Base-by-base conservation (phyloP, 805 yeast genomes). In the Myxozyma melibiosi region DNA sequence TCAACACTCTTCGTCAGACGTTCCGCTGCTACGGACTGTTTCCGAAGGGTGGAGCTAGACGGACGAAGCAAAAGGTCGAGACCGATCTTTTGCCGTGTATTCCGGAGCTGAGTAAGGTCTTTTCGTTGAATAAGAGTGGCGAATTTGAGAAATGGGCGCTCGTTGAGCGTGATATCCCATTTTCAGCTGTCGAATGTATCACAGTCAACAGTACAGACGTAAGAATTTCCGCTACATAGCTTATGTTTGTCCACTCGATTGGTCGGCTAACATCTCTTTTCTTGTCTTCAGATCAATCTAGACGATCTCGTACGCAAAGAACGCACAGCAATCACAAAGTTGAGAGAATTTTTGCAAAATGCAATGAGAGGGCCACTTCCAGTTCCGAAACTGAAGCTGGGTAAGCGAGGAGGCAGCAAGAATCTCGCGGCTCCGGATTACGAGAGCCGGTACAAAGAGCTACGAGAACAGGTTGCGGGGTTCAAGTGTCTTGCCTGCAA, bases 111-210 rank as follows among this genome's bases (percentile, higher is more conserved):
- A 9, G 18, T n/a, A n/a, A 27, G 13, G 39, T 53, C 4, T 24
- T 56, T 11, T 56, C 49, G 18, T 22, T 11, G 4, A 4, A 45
- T 11, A 53, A 45, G 14, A 9, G 14, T 5, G 25, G 40, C 14
- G 40, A n/a, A n/a, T n/a, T n/a, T n/a, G n/a, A n/a, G n/a, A n/a
- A n/a, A n/a, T n/a, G 40, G 5, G 13, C 39, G 25, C 44, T 33
- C 5, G 51, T 44, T 20, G 58, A 55, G 49, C 75, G 75, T 4
- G 70, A 74, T 9, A 75, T 83, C 37, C 76, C 80, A 0, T 66
- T 74, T 37, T 66, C 68, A 1, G 65, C 71, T 0, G 72, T 85
- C 38, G 80, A 78, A 55, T 75, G 80, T 47, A 71, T 83, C 4
- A 71, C 80, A 20, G 67, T 68, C 25, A 77, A 74, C 41, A 62